Evolutionary conservation across 2,329 filamentous ascomycete species (phyloP).

Genomic region (Exophiala alcalophila): DNA sequence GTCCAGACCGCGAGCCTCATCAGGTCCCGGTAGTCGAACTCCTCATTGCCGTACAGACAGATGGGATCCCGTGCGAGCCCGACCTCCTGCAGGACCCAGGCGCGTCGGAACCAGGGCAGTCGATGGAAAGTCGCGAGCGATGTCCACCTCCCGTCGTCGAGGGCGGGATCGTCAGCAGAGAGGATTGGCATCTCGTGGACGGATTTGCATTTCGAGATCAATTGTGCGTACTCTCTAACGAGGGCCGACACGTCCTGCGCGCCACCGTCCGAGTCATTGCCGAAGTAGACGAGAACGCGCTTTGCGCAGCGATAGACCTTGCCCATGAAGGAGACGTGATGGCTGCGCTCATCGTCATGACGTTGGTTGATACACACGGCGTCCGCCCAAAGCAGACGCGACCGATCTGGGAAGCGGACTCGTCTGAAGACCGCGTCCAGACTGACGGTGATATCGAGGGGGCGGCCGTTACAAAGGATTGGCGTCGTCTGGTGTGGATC

Average conservation of each 20-base stretch:
- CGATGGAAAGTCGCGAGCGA: slow-evolving; percentile 9
- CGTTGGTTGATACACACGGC: slow-evolving; percentile 22
- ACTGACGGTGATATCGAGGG: slow-evolving; percentile 6
- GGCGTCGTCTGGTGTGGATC: neutral
- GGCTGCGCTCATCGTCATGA: slow-evolving; percentile 15
- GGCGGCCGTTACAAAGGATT: slow-evolving; percentile 5
- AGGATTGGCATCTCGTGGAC: slow-evolving; percentile 7
- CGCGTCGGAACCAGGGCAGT: slow-evolving; percentile 10
- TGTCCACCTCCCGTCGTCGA: slow-evolving; percentile 14
- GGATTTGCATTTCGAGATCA: neutral
- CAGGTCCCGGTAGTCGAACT: slow-evolving; percentile 7
- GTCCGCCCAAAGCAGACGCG: slow-evolving; percentile 17
- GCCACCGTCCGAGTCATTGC: slow-evolving; percentile 17
- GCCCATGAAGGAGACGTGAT: slow-evolving; percentile 22
- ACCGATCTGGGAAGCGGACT: slow-evolving; percentile 4
- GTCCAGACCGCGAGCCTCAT: slow-evolving; percentile 12
- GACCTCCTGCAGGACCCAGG: slow-evolving; percentile 24
- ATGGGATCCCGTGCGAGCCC: slow-evolving; percentile 10
- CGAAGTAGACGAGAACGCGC: slow-evolving; percentile 26
- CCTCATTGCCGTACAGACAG: neutral
- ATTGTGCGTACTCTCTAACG: slow-evolving; percentile 7
- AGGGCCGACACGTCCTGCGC: slow-evolving; percentile 12
- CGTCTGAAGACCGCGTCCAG: slow-evolving; percentile 8
- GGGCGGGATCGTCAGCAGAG: neutral
- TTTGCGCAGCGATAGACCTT: slow-evolving; percentile 15